Evolutionary conservation across 2,329 filamentous ascomycete genomes (phyloP).

Genomic region (Cladobotryum mycophilum): DNA sequence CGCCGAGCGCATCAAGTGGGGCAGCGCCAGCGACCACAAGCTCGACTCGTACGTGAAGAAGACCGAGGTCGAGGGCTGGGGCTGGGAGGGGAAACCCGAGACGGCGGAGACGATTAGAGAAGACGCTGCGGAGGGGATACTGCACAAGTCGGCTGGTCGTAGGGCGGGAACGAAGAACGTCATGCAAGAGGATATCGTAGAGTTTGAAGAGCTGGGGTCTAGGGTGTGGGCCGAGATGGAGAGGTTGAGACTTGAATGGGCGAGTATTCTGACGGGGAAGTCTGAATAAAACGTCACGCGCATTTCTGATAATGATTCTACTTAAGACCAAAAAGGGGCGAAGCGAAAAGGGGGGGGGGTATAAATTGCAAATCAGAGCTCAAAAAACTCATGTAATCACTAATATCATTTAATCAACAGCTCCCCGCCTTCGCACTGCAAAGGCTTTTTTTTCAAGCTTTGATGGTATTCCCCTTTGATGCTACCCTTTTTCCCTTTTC

Average conservation of each 20-base stretch:
- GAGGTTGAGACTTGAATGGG: constrained; percentile 61
- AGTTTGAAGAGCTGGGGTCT: constrained; percentile 57
- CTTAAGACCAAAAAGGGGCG: not conserved
- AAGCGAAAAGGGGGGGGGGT: not conserved
- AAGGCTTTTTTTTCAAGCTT: too few relatives aligned
- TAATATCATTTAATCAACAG: not conserved
- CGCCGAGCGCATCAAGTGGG: constrained; percentile 70
- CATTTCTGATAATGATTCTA: not conserved
- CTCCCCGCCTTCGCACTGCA: too few relatives aligned
- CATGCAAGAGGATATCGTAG: constrained; percentile 52
- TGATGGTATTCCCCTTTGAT: too few relatives aligned
- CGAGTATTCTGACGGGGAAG: constrained; percentile 27
- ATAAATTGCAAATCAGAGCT: not conserved
- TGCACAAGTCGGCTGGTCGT: constrained; percentile 50
- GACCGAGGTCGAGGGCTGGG: constrained; percentile 86
- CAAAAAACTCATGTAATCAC: not conserved
- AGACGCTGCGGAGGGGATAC: constrained; percentile 39
- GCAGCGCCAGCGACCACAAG: constrained; percentile 57
- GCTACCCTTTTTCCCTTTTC: not conserved
- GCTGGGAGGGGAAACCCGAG: constrained; percentile 56
- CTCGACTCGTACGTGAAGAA: constrained; percentile 59
- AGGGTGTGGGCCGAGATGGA: constrained; percentile 67
- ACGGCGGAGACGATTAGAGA: constrained; percentile 35
- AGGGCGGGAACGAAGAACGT: constrained; percentile 52
- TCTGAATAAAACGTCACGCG: not conserved